Conservation (phyloP, 495 filamentous ascomycete genomes). For the Glarea lozoyensis region DNA sequence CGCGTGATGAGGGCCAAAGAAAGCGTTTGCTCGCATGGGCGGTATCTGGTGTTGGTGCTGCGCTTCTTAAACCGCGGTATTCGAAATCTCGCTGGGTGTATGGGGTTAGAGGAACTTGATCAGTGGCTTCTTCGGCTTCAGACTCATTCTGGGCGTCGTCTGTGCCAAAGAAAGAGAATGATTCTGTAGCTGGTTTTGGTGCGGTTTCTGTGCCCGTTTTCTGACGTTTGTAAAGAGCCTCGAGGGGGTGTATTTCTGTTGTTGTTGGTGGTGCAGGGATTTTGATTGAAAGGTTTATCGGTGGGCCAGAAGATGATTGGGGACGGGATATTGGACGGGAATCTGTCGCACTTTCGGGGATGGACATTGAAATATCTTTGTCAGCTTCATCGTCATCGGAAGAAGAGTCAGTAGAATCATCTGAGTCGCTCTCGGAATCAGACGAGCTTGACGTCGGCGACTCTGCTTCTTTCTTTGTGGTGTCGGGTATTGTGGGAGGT, state of each 20-base stretch:
- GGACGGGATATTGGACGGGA: constrained; percentile 8
- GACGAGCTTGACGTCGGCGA: constrained; percentile 14
- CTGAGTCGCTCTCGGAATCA: constrained; percentile 8
- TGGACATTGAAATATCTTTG: constrained; percentile 9
- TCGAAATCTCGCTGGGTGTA: constrained; percentile 72
- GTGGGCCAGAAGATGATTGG: constrained; percentile 31
- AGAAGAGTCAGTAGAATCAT: constrained; percentile 7
- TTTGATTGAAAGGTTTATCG: constrained; percentile 37
- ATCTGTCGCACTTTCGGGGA: constrained; percentile 15
- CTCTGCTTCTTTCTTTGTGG: constrained; percentile 13
- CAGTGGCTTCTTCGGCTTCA: constrained; percentile 31
- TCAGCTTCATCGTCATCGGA: constrained; percentile 7
- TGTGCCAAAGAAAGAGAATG: constrained; percentile 43
- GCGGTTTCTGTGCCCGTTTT: constrained; percentile 34
- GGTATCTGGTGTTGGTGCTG: constrained; percentile 92
- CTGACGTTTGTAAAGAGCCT: constrained; percentile 50
- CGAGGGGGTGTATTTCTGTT: constrained; percentile 15
- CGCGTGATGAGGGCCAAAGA: constrained; percentile 36
- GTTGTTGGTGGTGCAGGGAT: constrained; percentile 30
- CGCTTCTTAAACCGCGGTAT: constrained; percentile 62
- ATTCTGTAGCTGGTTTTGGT: constrained; percentile 19
- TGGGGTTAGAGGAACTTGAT: constrained; percentile 61
- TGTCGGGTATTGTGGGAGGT: too few relatives aligned
- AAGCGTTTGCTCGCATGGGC: constrained; percentile 54
- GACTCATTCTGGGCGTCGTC: constrained; percentile 42